phyloP scores from a whole-genome alignment of 2,329 filamentous ascomycete genomes.

The Trichoderma brevicompactum region DNA sequence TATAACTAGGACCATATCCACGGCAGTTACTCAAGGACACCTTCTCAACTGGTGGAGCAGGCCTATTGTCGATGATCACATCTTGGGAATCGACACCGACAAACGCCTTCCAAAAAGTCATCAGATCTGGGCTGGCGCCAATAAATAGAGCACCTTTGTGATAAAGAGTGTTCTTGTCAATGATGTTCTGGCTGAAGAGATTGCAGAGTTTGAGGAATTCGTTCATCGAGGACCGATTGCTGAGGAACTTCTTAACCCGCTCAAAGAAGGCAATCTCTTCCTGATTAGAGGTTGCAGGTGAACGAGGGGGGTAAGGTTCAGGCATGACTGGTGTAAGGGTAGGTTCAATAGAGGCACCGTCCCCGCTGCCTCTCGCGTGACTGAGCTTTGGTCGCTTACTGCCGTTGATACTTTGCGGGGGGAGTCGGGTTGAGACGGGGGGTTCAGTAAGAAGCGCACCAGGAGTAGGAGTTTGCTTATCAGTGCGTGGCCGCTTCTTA shows the following conservation, averaged over 20 bases:
- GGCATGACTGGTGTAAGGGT: slow-evolving; percentile 87
- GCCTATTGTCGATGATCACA: slow-evolving; percentile 76
- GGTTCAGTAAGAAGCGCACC: slow-evolving; percentile 51
- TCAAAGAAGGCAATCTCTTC: slow-evolving; percentile 96
- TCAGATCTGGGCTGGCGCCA: slow-evolving; percentile 84
- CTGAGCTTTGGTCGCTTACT: slow-evolving; percentile 75
- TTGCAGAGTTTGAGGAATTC: slow-evolving; percentile 98
- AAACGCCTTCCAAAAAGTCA: slow-evolving; percentile 84
- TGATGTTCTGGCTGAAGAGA: slow-evolving; percentile 89
- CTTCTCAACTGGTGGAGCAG: slow-evolving; percentile 74
- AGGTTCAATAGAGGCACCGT: slow-evolving; percentile 73
- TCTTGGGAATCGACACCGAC: slow-evolving; percentile 78
- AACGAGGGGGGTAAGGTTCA: slow-evolving; percentile 79
- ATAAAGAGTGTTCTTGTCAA: slow-evolving; percentile 81
- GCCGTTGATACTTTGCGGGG: slow-evolving; percentile 43
- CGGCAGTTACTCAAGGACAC: slow-evolving; percentile 96
- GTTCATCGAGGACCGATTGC: slow-evolving; percentile 88
- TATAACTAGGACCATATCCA: slow-evolving; percentile 93
- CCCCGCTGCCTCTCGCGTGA: slow-evolving; percentile 65
- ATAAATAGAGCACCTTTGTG: slow-evolving; percentile 86
- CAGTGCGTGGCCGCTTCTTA: slow-evolving; percentile 78
- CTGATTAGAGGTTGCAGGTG: slow-evolving; percentile 71
- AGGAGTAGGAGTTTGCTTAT: slow-evolving; percentile 57
- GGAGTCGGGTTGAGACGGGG: slow-evolving; percentile 43
- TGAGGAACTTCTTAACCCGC: slow-evolving; percentile 92